Percentiles rank a stretch among this genome's conserved stretches.
Evolutionary conservation across 176 grass and related monocot species (phyloP).

Genomic region (Oryza rufipogon): DNA sequence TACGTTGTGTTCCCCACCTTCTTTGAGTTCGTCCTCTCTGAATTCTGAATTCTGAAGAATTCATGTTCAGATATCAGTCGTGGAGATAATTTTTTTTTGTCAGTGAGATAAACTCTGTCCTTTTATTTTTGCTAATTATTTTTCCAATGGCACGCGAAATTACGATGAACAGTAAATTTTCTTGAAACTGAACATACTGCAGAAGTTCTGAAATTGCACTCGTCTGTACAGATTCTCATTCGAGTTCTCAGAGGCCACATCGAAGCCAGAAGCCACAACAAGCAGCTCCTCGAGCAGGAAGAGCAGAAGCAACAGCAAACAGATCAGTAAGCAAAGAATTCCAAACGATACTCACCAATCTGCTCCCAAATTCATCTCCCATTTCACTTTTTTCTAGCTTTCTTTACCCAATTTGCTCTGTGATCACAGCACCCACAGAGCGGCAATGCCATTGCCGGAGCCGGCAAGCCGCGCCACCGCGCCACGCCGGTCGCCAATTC

Average conservation of each 20-base stretch:
- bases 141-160: not conserved
- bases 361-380: not conserved
- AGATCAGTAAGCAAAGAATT: conserved; percentile 39
- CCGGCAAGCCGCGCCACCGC: conserved; percentile 40
- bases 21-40: not conserved
- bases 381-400: not conserved
- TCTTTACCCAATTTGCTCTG: not conserved
- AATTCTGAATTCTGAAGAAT: not conserved
- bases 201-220: not conserved
- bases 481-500: conserved; percentile 23
- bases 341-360: not conserved
- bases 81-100: not conserved
- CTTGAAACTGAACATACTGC: not conserved
- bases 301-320: conserved; percentile 25
- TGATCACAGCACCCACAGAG: conserved; percentile 26
- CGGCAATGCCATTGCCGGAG: conserved; percentile 32
- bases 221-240: conserved; percentile 47
- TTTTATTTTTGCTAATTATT: not conserved
- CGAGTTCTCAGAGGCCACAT: conserved; percentile 45
- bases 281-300: conserved; percentile 41
- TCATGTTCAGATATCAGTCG: not conserved
- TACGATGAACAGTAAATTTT: not conserved
- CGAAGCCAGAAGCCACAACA: conserved; percentile 41
- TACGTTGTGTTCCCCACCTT: conserved; percentile 10
- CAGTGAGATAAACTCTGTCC: not conserved